These are phyloP conservation scores for Tritrichomonas musculus DNA, from an alignment of 208 protist species.

Conservation along the genomic window DNA sequence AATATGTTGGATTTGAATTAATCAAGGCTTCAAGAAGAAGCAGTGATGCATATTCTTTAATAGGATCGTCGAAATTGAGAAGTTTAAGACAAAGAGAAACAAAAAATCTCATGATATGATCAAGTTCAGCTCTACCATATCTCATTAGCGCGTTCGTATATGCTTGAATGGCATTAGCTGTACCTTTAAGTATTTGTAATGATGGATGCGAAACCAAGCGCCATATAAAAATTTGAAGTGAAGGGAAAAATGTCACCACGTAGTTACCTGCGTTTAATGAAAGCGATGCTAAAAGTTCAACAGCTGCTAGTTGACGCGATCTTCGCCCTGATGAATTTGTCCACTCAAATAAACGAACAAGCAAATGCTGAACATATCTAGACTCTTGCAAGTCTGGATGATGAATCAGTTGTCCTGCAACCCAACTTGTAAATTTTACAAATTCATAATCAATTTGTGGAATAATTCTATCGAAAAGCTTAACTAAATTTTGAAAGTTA, in stretches of 20 bases:
- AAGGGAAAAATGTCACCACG: background rate
- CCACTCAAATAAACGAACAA: background rate
- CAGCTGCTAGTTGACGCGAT: background rate
- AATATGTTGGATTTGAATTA: background rate
- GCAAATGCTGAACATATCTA: conserved; percentile 4
- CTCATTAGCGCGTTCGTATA: background rate
- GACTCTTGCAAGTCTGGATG: background rate
- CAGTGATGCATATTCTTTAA: background rate
- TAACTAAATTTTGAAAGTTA: background rate
- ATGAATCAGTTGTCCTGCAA: background rate
- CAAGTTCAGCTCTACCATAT: background rate
- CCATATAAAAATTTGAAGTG: background rate
- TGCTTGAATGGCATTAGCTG: background rate
- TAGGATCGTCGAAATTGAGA: background rate
- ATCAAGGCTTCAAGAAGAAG: background rate
- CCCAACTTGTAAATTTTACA: conserved; percentile 28
- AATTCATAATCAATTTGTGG: background rate
- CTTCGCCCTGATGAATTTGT: background rate
- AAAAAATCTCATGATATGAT: background rate
- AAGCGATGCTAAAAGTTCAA: background rate
- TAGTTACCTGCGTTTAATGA: background rate
- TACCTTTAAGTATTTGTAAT: background rate
- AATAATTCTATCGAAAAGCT: conserved; percentile 11
- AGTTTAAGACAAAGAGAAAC: background rate
- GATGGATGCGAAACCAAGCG: background rate